Conservation (phyloP, 2,329 filamentous ascomycete genomes). For the Parastagonospora nodorum region DNA sequence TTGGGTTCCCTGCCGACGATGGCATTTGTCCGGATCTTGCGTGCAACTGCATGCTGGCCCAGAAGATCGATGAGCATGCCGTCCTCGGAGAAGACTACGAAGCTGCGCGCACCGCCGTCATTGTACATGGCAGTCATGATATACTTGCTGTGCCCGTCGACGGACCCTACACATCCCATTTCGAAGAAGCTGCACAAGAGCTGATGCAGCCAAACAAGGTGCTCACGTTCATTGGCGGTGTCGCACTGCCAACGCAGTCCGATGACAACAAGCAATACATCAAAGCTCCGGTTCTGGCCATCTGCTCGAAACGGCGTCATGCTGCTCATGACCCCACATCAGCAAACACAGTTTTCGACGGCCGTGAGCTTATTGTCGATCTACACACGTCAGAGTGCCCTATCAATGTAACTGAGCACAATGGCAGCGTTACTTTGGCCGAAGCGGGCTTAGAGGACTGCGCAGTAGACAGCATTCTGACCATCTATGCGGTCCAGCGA, state of each 20-base stretch:
- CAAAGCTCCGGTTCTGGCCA: slow-evolving; percentile 7
- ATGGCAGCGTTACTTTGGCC: slow-evolving; percentile 17
- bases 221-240: slow-evolving; percentile 4
- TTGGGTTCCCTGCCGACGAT: slow-evolving; percentile 13
- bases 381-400: slow-evolving; percentile 37
- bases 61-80: slow-evolving; percentile 20
- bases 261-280: slow-evolving; percentile 1
- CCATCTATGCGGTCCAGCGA: slow-evolving; percentile 34
- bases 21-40: slow-evolving; percentile 13
- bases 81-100: slow-evolving; percentile 3
- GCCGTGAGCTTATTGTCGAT: slow-evolving; percentile 20
- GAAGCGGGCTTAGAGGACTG: slow-evolving; percentile 20
- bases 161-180: not conserved
- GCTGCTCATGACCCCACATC: not conserved
- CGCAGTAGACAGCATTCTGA: slow-evolving; percentile 24
- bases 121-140: slow-evolving; percentile 27
- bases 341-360: not conserved
- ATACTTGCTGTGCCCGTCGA: too few relatives aligned
- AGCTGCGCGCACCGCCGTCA: slow-evolving; percentile 11
- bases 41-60: slow-evolving; percentile 36
- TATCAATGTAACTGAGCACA: slow-evolving; percentile 23
- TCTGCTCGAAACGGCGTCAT: slow-evolving; percentile 7
- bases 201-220: not conserved
- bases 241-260: not conserved
- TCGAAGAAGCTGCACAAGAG: not conserved